Percentiles rank a stretch among this genome's conserved stretches.
Conservation (phyloP, 805 yeast genomes). For the Wickerhamomyces sydowiorum region DNA sequence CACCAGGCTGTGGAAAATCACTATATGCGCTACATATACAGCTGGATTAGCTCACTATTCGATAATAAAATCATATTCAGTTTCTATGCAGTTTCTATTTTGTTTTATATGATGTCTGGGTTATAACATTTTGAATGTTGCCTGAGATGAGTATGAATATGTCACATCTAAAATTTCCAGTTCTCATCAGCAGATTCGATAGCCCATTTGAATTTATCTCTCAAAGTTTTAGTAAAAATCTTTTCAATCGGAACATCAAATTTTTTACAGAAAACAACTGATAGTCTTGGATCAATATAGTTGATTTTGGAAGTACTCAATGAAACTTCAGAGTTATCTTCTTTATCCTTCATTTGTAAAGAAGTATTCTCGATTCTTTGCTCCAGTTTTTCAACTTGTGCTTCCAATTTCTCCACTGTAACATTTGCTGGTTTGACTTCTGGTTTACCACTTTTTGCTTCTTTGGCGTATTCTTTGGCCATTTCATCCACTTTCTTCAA, state of each 20-base stretch:
- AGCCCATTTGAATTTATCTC: conserved; percentile 96
- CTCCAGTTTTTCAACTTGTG: conserved; percentile 67
- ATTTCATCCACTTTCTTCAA: conserved; percentile 49
- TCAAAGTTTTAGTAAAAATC: conserved; percentile 80
- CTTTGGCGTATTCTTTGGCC: conserved; percentile 46
- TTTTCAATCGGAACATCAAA: conserved; percentile 88
- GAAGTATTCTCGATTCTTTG: conserved; percentile 62
- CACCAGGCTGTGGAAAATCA: no score
- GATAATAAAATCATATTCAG: no score
- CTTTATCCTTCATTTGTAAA: conserved; percentile 82
- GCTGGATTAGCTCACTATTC: no score
- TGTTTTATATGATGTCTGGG: no score
- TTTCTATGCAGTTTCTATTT: no score
- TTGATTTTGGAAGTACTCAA: conserved; percentile 90
- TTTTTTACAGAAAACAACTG: conserved; percentile 84
- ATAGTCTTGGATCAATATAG: conserved; percentile 89
- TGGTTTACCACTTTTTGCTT: conserved; percentile 52
- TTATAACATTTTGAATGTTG: no score
- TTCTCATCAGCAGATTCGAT: conserved; percentile 82
- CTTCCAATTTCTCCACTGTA: conserved; percentile 59
- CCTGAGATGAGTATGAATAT: no score
- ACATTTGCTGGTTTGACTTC: conserved; percentile 40
- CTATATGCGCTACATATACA: no score
- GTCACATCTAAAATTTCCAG: conserved; percentile 88
- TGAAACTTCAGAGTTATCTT: conserved; percentile 91